Conservation (phyloP, 495 filamentous ascomycete genomes). For the Sabuloglossum arenarium region DNA sequence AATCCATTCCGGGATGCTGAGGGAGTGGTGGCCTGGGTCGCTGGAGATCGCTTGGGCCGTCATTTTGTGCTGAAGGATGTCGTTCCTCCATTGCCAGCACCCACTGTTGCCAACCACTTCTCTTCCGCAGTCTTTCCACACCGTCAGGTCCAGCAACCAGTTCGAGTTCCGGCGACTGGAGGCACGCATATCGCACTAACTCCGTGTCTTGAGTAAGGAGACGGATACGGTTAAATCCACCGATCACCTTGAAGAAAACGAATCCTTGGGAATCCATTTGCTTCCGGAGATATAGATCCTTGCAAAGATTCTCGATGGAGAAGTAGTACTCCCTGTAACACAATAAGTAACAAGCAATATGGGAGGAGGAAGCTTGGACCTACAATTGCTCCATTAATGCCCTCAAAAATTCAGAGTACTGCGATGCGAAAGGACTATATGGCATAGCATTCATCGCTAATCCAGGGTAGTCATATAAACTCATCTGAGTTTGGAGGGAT, state of each 20-base stretch:
- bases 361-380: constrained; percentile 9
- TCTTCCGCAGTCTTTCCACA: constrained; percentile 55
- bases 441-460: constrained; percentile 35
- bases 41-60: constrained; percentile 25
- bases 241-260: constrained; percentile 57
- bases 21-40: constrained; percentile 16
- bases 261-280: constrained; percentile 92
- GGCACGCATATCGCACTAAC: constrained; percentile 50
- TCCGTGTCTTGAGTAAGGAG: constrained; percentile 50
- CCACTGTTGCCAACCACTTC: constrained; percentile 64
- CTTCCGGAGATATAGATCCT: constrained; percentile 70
- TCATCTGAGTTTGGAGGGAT: constrained; percentile 25
- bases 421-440: constrained; percentile 37
- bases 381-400: constrained; percentile 45
- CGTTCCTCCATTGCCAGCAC: constrained; percentile 42
- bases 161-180: constrained; percentile 48
- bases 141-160: constrained; percentile 48
- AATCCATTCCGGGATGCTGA: background rate
- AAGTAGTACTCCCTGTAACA: constrained; percentile 69
- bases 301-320: constrained; percentile 88
- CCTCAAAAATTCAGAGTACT: constrained; percentile 30
- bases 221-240: constrained; percentile 68
- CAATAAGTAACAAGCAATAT: constrained; percentile 9
- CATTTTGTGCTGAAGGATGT: constrained; percentile 36
- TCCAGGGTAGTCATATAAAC: constrained; percentile 22